These are phyloP conservation scores for Mortierella alpina DNA, from an alignment of 192 early-diverging fungal genomes.

Conservation along the genomic window DNA sequence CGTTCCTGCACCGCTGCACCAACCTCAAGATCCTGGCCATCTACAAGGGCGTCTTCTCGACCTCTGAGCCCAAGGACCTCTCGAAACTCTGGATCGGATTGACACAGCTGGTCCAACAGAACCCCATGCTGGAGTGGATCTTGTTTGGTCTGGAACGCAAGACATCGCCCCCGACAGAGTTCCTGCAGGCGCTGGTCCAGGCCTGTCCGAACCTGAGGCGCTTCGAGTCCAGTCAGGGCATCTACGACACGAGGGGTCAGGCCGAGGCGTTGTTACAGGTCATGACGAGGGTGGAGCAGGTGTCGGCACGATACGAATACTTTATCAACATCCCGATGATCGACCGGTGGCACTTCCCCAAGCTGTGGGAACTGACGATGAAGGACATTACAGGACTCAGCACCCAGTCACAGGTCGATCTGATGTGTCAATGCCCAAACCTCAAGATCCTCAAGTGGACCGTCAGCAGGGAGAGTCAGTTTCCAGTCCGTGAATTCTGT, in stretches of 20 bases:
- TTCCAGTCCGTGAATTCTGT: slow-evolving; percentile 37
- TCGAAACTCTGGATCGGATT: slow-evolving; percentile 20
- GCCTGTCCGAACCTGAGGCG: slow-evolving; percentile 32
- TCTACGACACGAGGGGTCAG: slow-evolving; percentile 24
- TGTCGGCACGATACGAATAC: slow-evolving; percentile 12
- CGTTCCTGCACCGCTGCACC: slow-evolving; percentile 22
- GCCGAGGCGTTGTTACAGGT: slow-evolving; percentile 26
- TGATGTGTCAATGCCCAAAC: slow-evolving; percentile 30
- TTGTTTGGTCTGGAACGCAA: slow-evolving; percentile 25
- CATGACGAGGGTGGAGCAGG: not conserved
- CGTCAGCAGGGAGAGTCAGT: not conserved
- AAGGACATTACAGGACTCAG: slow-evolving; percentile 25
- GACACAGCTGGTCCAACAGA: slow-evolving; percentile 16
- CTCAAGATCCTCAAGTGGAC: slow-evolving; percentile 34
- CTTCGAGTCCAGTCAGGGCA: slow-evolving; percentile 39
- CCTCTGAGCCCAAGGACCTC: not conserved
- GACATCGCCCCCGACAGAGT: slow-evolving; percentile 10
- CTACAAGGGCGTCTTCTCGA: not conserved
- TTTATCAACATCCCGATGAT: slow-evolving; percentile 7
- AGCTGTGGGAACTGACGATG: slow-evolving; percentile 24
- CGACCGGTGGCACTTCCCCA: slow-evolving; percentile 13
- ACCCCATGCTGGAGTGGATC: slow-evolving; percentile 33
- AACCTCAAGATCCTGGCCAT: slow-evolving; percentile 19
- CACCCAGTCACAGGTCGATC: slow-evolving; percentile 24
- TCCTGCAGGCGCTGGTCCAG: slow-evolving; percentile 15